phyloP scores from a whole-genome alignment of 305 asterid genomes.

The Nicotiana rustica region DNA sequence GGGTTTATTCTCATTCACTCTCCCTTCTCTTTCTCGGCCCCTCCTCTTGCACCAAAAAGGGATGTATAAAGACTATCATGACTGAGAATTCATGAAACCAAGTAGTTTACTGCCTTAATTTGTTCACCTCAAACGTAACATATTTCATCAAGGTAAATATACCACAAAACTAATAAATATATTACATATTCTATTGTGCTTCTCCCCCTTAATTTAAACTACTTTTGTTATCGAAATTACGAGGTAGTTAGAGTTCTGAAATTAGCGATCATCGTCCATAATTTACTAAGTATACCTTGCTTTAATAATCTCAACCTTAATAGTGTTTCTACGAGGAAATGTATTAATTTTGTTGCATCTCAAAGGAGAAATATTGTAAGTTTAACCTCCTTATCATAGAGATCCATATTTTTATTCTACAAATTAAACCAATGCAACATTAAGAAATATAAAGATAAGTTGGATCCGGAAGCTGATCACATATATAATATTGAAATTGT shows the following conservation, averaged over 20 bases:
- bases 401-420: not conserved
- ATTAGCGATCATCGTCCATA: not conserved
- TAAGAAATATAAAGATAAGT: no score
- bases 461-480: not conserved
- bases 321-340: no score
- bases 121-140: slow-evolving; percentile 51
- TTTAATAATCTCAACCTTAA: no score
- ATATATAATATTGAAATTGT: not conserved
- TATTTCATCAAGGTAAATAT: slow-evolving; percentile 68
- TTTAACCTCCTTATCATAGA: not conserved
- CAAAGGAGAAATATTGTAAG: not conserved
- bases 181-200: not conserved
- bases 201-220: not conserved
- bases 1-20: no score
- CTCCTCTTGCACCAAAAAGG: no score
- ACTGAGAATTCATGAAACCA: slow-evolving; percentile 40
- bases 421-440: no score
- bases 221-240: not conserved
- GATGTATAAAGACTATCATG: no score
- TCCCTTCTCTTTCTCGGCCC: no score
- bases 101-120: slow-evolving; percentile 64
- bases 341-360: no score
- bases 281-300: not conserved
- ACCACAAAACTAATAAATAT: not conserved
- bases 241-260: not conserved